A percentile compares a stretch with the other conserved stretches of the same genome.
Evolutionary conservation across 768 basidiomycete genomes (phyloP).

Genomic region (Macrolepiota albuminosa): DNA sequence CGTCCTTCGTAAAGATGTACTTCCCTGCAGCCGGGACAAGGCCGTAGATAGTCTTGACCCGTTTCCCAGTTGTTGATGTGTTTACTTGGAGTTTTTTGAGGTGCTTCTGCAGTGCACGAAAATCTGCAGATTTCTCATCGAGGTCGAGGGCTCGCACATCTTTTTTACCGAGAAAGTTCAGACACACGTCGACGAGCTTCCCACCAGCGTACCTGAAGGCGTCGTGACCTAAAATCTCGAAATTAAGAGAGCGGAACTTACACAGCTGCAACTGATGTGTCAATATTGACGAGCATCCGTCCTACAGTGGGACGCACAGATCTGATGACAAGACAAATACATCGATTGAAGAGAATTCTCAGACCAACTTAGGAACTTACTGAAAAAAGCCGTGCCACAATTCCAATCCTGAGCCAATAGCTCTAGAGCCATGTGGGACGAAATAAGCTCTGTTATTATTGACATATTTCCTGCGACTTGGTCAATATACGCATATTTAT

Average conservation of each 20-base stretch:
- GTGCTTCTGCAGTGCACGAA: constrained; percentile 31
- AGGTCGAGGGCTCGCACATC: constrained; percentile 28
- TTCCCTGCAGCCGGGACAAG: constrained; percentile 34
- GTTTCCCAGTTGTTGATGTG: constrained; percentile 19
- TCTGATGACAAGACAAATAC: not conserved
- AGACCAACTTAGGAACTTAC: constrained; percentile 23
- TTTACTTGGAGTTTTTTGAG: constrained; percentile 32
- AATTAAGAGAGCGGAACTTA: constrained; percentile 19
- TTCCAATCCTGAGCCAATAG: constrained; percentile 28
- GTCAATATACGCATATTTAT: not conserved
- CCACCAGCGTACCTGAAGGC: constrained; percentile 26
- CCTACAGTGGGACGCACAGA: constrained; percentile 41
- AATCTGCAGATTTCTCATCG: constrained; percentile 14
- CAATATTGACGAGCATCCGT: constrained; percentile 40
- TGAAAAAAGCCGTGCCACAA: constrained; percentile 48
- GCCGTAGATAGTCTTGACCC: constrained; percentile 30
- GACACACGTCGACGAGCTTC: constrained; percentile 24
- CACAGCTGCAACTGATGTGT: constrained; percentile 42
- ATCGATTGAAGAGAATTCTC: not conserved
- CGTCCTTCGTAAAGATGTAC: constrained; percentile 34
- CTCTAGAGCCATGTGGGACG: constrained; percentile 20
- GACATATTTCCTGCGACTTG: constrained; percentile 29
- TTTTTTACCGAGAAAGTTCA: constrained; percentile 21
- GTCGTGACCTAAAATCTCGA: not conserved
- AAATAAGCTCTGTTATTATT: constrained; percentile 47